A percentile compares a stretch with the other conserved stretches of the same genome.
These are phyloP conservation scores for Leccinum variicolor DNA, from an alignment of 768 basidiomycete species.

Conservation along the genomic window DNA sequence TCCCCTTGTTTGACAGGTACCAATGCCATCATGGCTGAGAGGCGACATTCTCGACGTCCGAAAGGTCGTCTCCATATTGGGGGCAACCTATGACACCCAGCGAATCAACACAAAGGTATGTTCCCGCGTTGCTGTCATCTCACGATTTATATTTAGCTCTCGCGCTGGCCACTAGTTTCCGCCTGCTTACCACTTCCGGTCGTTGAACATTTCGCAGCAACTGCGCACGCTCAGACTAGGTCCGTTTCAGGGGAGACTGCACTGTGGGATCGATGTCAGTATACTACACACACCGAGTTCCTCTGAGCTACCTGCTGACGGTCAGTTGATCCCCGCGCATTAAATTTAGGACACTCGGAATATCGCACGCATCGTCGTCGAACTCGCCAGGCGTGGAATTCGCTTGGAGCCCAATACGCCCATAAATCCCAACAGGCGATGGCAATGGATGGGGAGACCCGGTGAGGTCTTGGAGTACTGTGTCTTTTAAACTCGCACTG, in stretches of 20 bases:
- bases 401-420: slow-evolving; percentile 68
- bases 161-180: slow-evolving; percentile 13
- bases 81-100: slow-evolving; percentile 11
- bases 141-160: background rate
- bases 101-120: slow-evolving; percentile 16
- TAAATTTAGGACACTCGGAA: slow-evolving; percentile 79
- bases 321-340: slow-evolving; percentile 2
- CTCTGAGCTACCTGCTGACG: slow-evolving; percentile 2
- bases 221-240: slow-evolving; percentile 67
- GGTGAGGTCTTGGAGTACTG: slow-evolving; percentile 59
- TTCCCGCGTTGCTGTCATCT: background rate
- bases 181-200: slow-evolving; percentile 19
- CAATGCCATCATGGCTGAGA: slow-evolving; percentile 70
- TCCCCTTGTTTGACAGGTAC: slow-evolving; percentile 39
- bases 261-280: slow-evolving; percentile 90
- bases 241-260: slow-evolving; percentile 78
- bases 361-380: slow-evolving; percentile 74
- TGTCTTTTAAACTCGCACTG: slow-evolving; percentile 18
- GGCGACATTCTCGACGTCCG: slow-evolving; percentile 78
- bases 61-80: slow-evolving; percentile 49
- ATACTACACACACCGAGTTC: slow-evolving; percentile 1
- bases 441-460: slow-evolving; percentile 83
- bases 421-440: slow-evolving; percentile 64
- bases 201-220: slow-evolving; percentile 72
- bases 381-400: slow-evolving; percentile 69